Base-by-base conservation (phyloP, 768 basidiomycete species). In the Mycena alexandri region DNA sequence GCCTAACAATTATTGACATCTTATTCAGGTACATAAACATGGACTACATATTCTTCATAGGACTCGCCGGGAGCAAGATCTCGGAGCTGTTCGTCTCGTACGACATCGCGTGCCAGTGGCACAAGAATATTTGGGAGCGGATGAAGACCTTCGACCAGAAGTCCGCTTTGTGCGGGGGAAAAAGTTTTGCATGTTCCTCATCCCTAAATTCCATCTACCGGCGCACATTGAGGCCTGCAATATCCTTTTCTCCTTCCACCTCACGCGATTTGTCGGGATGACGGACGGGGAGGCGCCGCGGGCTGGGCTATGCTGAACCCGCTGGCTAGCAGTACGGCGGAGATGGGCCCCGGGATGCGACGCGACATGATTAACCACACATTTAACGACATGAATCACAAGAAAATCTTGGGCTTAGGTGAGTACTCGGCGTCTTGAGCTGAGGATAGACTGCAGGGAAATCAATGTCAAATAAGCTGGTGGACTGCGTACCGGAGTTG, bases 21-120 rank as follows among this genome's bases (percentile, higher is more conserved):
- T 29, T 29, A 29, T 29, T 16, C 25, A 68, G 73, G 41, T 68
- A 74, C 63, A 44, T 68, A 43, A 70, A 73, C 24, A 66, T 74
- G 73, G 78, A 78, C 48, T 77, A 72, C 44, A 63, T 78, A 8
- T 70, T 76, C 38, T 53, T 70, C 8, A 76, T 75, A 5, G 69
- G 65, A 42, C 41, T 78, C 0, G 36, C 21, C 0, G 68, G 70
- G 2, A 69, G 65, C 48, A 25, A 56, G 2, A 62, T 69, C 1
- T 42, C 41, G 1, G n/a, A 50, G 2, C 24, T 75, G 2, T 29
- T 70, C 22, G 58, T 76, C 0, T 76, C 73, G 2, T 79, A 79
- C 52, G 78, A 79, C 56, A 77, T 79, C 21, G 68, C 66, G 0
- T 79, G 76, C 53, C 77, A 79, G 43, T 79, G 75, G 72, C 56